These are phyloP conservation scores for Canavalia ensiformis DNA, from an alignment of 306 rosid genomes.

Conservation along the genomic window DNA sequence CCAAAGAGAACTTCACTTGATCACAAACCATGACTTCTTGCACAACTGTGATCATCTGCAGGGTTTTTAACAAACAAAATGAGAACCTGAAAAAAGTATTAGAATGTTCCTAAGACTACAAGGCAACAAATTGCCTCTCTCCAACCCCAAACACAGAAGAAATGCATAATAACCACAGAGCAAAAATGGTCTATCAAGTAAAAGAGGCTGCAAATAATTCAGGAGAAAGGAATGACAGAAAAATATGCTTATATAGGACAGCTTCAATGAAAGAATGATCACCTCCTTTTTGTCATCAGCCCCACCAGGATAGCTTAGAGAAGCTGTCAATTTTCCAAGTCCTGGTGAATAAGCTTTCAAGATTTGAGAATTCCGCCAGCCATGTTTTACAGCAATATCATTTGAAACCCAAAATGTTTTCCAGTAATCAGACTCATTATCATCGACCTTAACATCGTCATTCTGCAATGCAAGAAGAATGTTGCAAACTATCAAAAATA, in stretches of 20 bases:
- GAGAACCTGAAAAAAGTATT: slow-evolving; percentile 46
- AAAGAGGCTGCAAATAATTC: not conserved
- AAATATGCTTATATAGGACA: not conserved
- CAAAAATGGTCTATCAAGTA: slow-evolving; percentile 33
- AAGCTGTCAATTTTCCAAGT: slow-evolving; percentile 75
- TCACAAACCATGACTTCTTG: slow-evolving; percentile 86
- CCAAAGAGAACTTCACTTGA: slow-evolving; percentile 70
- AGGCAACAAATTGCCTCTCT: slow-evolving; percentile 36
- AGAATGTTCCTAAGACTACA: slow-evolving; percentile 20
- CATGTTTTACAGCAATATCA: slow-evolving; percentile 66
- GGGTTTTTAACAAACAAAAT: slow-evolving; percentile 42
- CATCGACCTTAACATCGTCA: slow-evolving; percentile 75
- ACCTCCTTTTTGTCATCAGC: slow-evolving; percentile 78
- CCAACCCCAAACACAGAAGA: not conserved
- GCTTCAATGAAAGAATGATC: slow-evolving; percentile 37
- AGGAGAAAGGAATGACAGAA: slow-evolving; percentile 23
- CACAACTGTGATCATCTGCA: slow-evolving; percentile 65
- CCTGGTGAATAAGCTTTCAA: slow-evolving; percentile 81
- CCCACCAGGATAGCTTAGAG: slow-evolving; percentile 71
- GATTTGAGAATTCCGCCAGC: slow-evolving; percentile 73
- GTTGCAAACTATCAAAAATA: slow-evolving; percentile 44
- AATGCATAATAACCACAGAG: slow-evolving; percentile 20
- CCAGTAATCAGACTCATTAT: slow-evolving; percentile 68
- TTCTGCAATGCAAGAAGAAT: slow-evolving; percentile 67
- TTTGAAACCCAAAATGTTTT: slow-evolving; percentile 63